Percentiles rank a stretch among this genome's conserved stretches.
These are phyloP conservation scores for Stachybotrys chlorohalonatus DNA, from an alignment of 2,329 filamentous ascomycete species.

Conservation along the genomic window DNA sequence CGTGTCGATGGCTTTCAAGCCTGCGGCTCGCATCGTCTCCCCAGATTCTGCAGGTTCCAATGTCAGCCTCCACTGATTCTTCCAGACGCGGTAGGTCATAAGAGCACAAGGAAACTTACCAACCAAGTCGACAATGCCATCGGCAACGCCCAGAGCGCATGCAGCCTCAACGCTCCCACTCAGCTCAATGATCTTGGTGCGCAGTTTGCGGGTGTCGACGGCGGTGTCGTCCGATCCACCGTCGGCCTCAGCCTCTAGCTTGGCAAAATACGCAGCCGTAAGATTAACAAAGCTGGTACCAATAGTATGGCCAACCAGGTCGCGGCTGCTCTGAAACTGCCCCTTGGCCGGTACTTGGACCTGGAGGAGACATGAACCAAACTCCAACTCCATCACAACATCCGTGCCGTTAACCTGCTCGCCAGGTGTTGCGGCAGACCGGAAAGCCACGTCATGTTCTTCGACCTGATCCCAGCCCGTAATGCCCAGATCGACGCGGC, in stretches of 20 bases:
- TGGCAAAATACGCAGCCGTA: slow-evolving; percentile 73
- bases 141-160: slow-evolving; percentile 88
- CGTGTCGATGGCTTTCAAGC: slow-evolving; percentile 88
- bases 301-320: slow-evolving; percentile 86
- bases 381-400: slow-evolving; percentile 82
- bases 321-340: slow-evolving; percentile 54
- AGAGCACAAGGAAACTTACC: slow-evolving; percentile 51
- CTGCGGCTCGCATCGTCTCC: slow-evolving; percentile 95
- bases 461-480: slow-evolving; percentile 88
- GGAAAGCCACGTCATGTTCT: slow-evolving; percentile 68
- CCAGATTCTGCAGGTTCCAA: slow-evolving; percentile 63
- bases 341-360: slow-evolving; percentile 95
- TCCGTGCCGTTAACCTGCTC: slow-evolving; percentile 57
- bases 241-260: slow-evolving; percentile 54
- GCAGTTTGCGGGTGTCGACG: slow-evolving; percentile 43
- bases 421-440: slow-evolving; percentile 20
- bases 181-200: slow-evolving; percentile 86
- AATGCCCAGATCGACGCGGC: slow-evolving; percentile 87
- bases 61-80: slow-evolving; percentile 7
- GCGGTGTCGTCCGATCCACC: slow-evolving; percentile 22
- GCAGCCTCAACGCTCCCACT: slow-evolving; percentile 96
- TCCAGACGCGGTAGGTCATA: background rate
- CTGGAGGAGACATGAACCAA: slow-evolving; percentile 86
- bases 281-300: slow-evolving; percentile 92
- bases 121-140: slow-evolving; percentile 95